Conservation (phyloP, 2,329 filamentous ascomycete genomes). For the Pochonia chlamydosporia region DNA sequence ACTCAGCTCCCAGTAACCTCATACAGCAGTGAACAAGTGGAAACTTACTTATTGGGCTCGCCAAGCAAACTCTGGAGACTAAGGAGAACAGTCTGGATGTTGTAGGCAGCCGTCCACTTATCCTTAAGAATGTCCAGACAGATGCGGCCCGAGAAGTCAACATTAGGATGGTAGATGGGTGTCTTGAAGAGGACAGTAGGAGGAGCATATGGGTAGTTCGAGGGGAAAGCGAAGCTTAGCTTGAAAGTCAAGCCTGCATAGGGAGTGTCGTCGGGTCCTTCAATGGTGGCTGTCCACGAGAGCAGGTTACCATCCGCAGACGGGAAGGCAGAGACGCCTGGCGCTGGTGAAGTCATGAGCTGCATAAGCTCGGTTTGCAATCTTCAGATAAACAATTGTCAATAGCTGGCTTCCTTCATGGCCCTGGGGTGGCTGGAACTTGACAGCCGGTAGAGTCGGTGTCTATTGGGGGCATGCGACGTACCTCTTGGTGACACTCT, state of each 20-base stretch:
- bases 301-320: slow-evolving; percentile 84
- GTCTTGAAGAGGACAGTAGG: slow-evolving; percentile 96
- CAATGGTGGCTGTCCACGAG: slow-evolving; percentile 89
- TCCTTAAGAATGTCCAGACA: slow-evolving; percentile 98
- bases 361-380: slow-evolving; percentile 97
- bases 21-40: background rate
- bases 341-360: slow-evolving; percentile 91
- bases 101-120: slow-evolving; percentile 98
- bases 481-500: slow-evolving; percentile 75
- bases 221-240: slow-evolving; percentile 83
- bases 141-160: slow-evolving; percentile 95
- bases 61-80: slow-evolving; percentile 93
- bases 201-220: slow-evolving; percentile 87
- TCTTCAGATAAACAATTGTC: slow-evolving; percentile 39
- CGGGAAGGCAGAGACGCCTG: slow-evolving; percentile 92
- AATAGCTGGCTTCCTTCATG: background rate
- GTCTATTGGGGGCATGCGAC: slow-evolving; percentile 8
- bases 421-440: background rate
- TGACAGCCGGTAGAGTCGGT: background rate
- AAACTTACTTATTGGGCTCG: slow-evolving; percentile 91
- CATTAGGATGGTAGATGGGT: slow-evolving; percentile 97
- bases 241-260: slow-evolving; percentile 88
- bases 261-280: slow-evolving; percentile 83
- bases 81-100: slow-evolving; percentile 86
- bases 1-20: background rate